phyloP scores from a whole-genome alignment of 768 basidiomycete genomes.

The Neoboletus subvelutipes region DNA sequence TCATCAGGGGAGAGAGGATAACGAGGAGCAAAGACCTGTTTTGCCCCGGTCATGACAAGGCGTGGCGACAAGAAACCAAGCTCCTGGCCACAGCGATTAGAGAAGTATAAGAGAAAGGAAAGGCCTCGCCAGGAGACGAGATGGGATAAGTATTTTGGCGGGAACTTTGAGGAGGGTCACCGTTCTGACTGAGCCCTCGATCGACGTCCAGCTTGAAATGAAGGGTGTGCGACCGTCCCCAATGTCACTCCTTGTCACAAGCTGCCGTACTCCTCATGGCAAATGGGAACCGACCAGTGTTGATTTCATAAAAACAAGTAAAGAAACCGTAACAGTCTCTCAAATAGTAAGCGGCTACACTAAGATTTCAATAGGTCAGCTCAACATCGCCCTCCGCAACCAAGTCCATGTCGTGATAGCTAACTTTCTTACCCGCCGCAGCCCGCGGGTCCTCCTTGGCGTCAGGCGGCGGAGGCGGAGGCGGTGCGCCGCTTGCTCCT shows the following conservation, averaged over 20 bases:
- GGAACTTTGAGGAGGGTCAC: slow-evolving; percentile 13
- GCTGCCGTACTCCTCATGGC: slow-evolving; percentile 28
- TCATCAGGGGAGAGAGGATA: slow-evolving; percentile 43
- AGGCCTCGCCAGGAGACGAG: slow-evolving; percentile 30
- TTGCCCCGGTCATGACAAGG: slow-evolving; percentile 29
- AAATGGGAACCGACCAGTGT: slow-evolving; percentile 17
- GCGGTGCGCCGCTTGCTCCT: slow-evolving; percentile 48
- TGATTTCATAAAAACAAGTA: slow-evolving; percentile 31
- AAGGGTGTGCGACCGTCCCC: slow-evolving; percentile 14
- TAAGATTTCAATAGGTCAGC: slow-evolving; percentile 41
- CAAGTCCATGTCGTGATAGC: slow-evolving; percentile 95
- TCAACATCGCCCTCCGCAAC: slow-evolving; percentile 81
- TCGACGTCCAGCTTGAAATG: slow-evolving; percentile 27
- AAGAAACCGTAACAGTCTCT: slow-evolving; percentile 21
- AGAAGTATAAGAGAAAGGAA: slow-evolving; percentile 10
- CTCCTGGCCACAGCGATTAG: slow-evolving; percentile 15
- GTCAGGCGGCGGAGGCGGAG: slow-evolving; percentile 82
- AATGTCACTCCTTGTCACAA: slow-evolving; percentile 31
- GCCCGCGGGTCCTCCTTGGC: slow-evolving; percentile 93
- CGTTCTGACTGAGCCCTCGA: slow-evolving; percentile 26
- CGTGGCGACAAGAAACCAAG: slow-evolving; percentile 15
- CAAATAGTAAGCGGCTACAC: slow-evolving; percentile 26
- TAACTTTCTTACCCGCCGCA: slow-evolving; percentile 83
- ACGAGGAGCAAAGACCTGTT: slow-evolving; percentile 49
- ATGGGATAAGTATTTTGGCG: slow-evolving; percentile 14